phyloP scores from a whole-genome alignment of 176 grass and related monocot genomes.

The Phoenix roebelenii region DNA sequence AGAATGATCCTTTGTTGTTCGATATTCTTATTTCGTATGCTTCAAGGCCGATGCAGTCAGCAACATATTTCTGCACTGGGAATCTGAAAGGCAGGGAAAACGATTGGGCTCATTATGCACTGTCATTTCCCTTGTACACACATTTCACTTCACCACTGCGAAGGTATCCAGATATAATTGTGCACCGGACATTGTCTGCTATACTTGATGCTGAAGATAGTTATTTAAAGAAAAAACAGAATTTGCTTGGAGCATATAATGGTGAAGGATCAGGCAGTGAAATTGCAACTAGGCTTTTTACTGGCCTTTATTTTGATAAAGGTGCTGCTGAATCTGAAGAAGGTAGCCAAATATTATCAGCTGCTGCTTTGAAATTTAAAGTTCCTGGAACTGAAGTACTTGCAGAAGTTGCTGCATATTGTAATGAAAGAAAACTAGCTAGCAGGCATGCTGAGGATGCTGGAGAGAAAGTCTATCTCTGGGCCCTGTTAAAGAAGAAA shows the following conservation, averaged over 20 bases:
- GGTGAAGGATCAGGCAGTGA: slow-evolving; percentile 22
- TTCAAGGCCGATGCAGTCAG: slow-evolving; percentile 79
- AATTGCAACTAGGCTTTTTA: slow-evolving; percentile 44
- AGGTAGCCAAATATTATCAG: slow-evolving; percentile 51
- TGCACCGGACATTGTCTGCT: slow-evolving; percentile 78
- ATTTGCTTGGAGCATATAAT: slow-evolving; percentile 12
- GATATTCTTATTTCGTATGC: slow-evolving; percentile 97
- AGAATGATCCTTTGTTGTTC: slow-evolving; percentile 69
- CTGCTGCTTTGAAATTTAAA: slow-evolving; percentile 53
- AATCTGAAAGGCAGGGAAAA: slow-evolving; percentile 59
- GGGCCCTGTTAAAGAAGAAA: slow-evolving; percentile 77
- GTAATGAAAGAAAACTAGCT: slow-evolving; percentile 79
- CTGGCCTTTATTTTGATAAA: slow-evolving; percentile 54
- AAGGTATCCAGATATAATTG: slow-evolving; percentile 95
- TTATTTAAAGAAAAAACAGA: slow-evolving; percentile 49
- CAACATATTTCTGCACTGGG: slow-evolving; percentile 77
- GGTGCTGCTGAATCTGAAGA: slow-evolving; percentile 62
- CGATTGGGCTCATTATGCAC: slow-evolving; percentile 80
- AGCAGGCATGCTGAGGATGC: slow-evolving; percentile 76
- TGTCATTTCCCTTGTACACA: slow-evolving; percentile 74
- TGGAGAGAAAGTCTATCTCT: slow-evolving; percentile 78
- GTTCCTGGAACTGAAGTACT: slow-evolving; percentile 50
- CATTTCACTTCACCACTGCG: slow-evolving; percentile 93
- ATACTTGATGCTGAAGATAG: slow-evolving; percentile 65
- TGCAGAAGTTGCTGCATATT: slow-evolving; percentile 62